A percentile compares a stretch with the other conserved stretches of the same genome.
These are phyloP conservation scores for Blastomyces emzantsi DNA, from an alignment of 2,329 filamentous ascomycete species.

Conservation along the genomic window DNA sequence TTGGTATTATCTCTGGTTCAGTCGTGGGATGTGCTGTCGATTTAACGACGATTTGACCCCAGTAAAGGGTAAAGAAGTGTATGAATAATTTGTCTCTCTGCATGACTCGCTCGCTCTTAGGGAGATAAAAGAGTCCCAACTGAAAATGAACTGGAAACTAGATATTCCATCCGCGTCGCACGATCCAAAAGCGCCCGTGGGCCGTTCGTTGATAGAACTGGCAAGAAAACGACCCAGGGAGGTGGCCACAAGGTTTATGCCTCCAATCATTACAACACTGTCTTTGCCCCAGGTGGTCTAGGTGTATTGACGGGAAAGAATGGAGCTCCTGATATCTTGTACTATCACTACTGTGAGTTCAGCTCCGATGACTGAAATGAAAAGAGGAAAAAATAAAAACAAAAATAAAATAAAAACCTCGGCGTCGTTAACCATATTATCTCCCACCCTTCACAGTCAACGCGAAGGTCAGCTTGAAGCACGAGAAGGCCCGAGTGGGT, in stretches of 20 bases:
- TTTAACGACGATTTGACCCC: constrained; percentile 17
- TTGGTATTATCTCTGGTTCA: constrained; percentile 35
- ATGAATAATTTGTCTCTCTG: not conserved
- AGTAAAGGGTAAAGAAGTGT: not conserved
- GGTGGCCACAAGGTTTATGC: constrained; percentile 29
- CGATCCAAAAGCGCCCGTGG: constrained; percentile 26
- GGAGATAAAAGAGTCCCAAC: not conserved
- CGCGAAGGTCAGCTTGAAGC: not conserved
- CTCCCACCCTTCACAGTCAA: not conserved
- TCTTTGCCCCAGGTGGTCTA: constrained; percentile 33
- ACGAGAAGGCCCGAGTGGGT: constrained; percentile 29
- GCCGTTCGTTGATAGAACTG: constrained; percentile 29
- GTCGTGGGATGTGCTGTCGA: constrained; percentile 31
- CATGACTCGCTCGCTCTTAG: not conserved
- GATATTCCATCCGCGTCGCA: constrained; percentile 31
- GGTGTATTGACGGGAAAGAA: constrained; percentile 25
- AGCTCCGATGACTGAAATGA: not conserved
- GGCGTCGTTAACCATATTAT: not conserved
- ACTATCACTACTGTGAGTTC: constrained; percentile 33
- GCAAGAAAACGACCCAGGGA: constrained; percentile 22
- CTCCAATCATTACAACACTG: constrained; percentile 28
- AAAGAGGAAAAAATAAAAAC: no score
- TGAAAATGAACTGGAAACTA: constrained; percentile 9
- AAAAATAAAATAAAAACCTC: not conserved
- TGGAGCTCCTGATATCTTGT: constrained; percentile 27